Evolutionary conservation across 352 stramenopile genomes (phyloP), one percentile per base, ranked within the genome.

Genomic region (Halophytophthora batemanensis): DNA sequence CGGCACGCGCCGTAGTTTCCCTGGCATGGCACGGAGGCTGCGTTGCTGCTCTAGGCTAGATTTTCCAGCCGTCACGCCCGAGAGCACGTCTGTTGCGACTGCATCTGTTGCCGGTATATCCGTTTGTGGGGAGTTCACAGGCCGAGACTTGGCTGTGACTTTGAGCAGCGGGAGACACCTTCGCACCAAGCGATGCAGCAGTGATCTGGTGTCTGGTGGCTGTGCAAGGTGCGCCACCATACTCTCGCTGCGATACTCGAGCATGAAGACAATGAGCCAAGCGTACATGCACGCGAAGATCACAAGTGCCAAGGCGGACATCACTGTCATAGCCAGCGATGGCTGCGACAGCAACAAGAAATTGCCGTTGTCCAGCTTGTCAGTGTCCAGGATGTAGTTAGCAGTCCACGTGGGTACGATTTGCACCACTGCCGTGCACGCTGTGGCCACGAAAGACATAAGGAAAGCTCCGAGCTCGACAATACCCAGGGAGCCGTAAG

Each of bases 331-430:
- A 1, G 28, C 54, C 6, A 52, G 36, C 13, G 70, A 64, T 2
- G 68, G 56, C 22, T 72, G 59, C 0, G 66, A 56, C 29, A 79
- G 54, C 34, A 81, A 47, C 47, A 77, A 64, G 33, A 85, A 85
- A 12, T 82, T 64, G 12, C 74, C 74, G 12, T 66, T 60, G 40
- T 85, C 71, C 14, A 71, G 64, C 7, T 33, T 50, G 11, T 62
- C 51, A 1, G 74, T 85, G 34, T 68, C 45, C 62, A 82, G 70
- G 6, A 82, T 29, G 35, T 65, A 61, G 36, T 85, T 85, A 7
- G 58, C 70, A 12, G 68, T 71, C 50, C 61, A 43, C 1, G 53
- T 65, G 0, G 74, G 71, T 33, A 69, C 60, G 5, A 86, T 29
- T 59, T 86, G 69, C 14, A 82, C 67, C 13, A 66, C 65, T 6